Conservation (phyloP, 208 protist genomes). For the Leptomonas pyrrhocoris region DNA sequence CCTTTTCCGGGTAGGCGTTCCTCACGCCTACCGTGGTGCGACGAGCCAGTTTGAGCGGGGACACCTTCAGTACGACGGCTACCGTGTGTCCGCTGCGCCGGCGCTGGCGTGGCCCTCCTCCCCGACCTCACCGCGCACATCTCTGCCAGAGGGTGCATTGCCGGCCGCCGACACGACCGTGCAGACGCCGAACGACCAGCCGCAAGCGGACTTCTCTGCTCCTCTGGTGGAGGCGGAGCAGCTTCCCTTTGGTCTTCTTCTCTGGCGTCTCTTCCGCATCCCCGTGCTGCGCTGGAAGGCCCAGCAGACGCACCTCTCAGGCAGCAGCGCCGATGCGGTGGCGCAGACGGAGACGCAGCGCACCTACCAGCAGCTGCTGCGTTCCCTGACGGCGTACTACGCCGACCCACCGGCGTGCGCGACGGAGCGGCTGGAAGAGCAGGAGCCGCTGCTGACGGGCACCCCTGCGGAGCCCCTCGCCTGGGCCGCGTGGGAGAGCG, state of each 20-base stretch:
- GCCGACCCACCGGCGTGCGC: slow-evolving; percentile 27
- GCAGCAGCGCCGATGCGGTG: neutral
- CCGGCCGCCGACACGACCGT: too few species aligned
- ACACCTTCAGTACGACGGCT: slow-evolving; percentile 28
- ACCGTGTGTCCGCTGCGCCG: slow-evolving; percentile 37
- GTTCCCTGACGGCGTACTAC: slow-evolving; percentile 34
- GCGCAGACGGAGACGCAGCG: slow-evolving; percentile 8
- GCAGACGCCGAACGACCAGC: neutral
- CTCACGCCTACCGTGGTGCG: slow-evolving; percentile 29
- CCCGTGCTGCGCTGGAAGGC: slow-evolving; percentile 35
- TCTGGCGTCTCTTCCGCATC: slow-evolving; percentile 48
- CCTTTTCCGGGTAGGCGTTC: slow-evolving; percentile 36
- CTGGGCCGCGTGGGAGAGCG: slow-evolving; percentile 42
- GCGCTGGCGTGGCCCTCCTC: slow-evolving; percentile 2
- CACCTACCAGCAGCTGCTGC: slow-evolving; percentile 27
- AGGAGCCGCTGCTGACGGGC: slow-evolving; percentile 26
- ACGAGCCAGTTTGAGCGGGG: slow-evolving; percentile 10
- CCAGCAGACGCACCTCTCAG: slow-evolving; percentile 3
- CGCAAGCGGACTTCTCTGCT: neutral
- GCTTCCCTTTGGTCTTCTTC: slow-evolving; percentile 40
- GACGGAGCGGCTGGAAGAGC: slow-evolving; percentile 25
- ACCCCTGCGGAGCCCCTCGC: slow-evolving; percentile 18
- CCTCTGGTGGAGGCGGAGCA: slow-evolving; percentile 13
- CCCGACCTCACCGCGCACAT: neutral
- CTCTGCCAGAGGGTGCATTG: neutral